A percentile compares a stretch with the other conserved stretches of the same genome.
These are phyloP conservation scores for Pyricularia sp. DNA, from an alignment of 2,329 filamentous ascomycete species.

Conservation along the genomic window DNA sequence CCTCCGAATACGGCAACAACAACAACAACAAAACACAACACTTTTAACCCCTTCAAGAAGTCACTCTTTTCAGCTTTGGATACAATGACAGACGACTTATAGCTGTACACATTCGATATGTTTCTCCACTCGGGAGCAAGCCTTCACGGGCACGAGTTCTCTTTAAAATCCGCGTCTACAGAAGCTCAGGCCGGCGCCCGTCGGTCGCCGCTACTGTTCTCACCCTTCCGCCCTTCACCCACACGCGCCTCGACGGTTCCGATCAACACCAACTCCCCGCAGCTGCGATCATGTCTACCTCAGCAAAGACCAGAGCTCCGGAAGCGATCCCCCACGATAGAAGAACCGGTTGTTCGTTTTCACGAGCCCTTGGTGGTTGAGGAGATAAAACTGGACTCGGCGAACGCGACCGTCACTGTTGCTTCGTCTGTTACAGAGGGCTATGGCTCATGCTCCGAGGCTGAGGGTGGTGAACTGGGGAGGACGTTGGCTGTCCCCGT, in stretches of 20 bases:
- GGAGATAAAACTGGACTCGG: slow-evolving; percentile 14
- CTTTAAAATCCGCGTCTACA: slow-evolving; percentile 24
- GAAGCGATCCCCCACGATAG: not conserved
- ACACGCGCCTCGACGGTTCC: slow-evolving; percentile 5
- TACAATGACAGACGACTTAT: not conserved
- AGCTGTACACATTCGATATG: slow-evolving; percentile 28
- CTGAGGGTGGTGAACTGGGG: slow-evolving; percentile 27
- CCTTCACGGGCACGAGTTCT: slow-evolving; percentile 52
- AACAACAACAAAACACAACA: not conserved
- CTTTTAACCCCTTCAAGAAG: not conserved
- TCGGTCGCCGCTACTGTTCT: slow-evolving; percentile 31
- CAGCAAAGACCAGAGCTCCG: not conserved
- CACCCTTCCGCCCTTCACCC: slow-evolving; percentile 26
- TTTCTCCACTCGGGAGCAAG: slow-evolving; percentile 50
- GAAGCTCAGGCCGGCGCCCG: slow-evolving; percentile 21
- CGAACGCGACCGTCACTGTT: slow-evolving; percentile 9
- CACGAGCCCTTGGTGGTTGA: slow-evolving; percentile 20
- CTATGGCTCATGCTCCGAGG: slow-evolving; percentile 33
- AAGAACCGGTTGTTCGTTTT: slow-evolving; percentile 37
- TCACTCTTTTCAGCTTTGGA: not conserved
- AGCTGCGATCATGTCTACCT: slow-evolving; percentile 1
- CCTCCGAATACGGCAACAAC: not conserved
- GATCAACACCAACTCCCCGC: not conserved
- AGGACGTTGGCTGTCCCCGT: slow-evolving; percentile 19
- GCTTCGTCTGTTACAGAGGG: slow-evolving; percentile 35